Conservation (phyloP, 2,329 filamentous ascomycete species). For the Colletotrichum sp. region DNA sequence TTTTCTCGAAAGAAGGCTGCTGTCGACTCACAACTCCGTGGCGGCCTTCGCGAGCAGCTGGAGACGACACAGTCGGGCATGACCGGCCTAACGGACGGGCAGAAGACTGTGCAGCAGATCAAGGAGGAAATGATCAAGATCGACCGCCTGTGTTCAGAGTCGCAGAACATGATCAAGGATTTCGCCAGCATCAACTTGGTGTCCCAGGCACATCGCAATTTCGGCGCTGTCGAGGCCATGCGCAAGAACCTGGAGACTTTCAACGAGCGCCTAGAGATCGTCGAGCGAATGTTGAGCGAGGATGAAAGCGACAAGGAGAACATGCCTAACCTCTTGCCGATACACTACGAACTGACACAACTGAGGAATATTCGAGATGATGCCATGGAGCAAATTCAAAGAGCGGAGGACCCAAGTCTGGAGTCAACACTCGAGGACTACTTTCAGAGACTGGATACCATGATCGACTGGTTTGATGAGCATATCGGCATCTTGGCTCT, state of each 20-base stretch:
- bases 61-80: constrained; percentile 95
- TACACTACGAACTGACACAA: constrained; percentile 91
- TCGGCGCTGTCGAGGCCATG: constrained; percentile 93
- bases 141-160: constrained; percentile 95
- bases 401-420: constrained; percentile 73
- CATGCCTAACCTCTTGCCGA: constrained; percentile 87
- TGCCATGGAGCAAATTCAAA: constrained; percentile 93
- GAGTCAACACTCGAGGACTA: constrained; percentile 88
- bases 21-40: constrained; percentile 87
- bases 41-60: constrained; percentile 88
- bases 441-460: constrained; percentile 83
- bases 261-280: constrained; percentile 73
- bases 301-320: constrained; percentile 87
- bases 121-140: constrained; percentile 99
- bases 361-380: constrained; percentile 94
- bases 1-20: constrained; percentile 93
- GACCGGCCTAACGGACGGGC: constrained; percentile 84
- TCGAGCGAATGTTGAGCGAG: constrained; percentile 79
- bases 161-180: constrained; percentile 96
- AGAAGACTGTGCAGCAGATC: constrained; percentile 89
- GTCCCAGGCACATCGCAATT: constrained; percentile 95
- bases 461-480: constrained; percentile 94
- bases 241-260: constrained; percentile 89
- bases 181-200: constrained; percentile 92
- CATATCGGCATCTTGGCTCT: constrained; percentile 88